phyloP scores from a whole-genome alignment of 805 yeast genomes.

The Metschnikowia proteae region DNA sequence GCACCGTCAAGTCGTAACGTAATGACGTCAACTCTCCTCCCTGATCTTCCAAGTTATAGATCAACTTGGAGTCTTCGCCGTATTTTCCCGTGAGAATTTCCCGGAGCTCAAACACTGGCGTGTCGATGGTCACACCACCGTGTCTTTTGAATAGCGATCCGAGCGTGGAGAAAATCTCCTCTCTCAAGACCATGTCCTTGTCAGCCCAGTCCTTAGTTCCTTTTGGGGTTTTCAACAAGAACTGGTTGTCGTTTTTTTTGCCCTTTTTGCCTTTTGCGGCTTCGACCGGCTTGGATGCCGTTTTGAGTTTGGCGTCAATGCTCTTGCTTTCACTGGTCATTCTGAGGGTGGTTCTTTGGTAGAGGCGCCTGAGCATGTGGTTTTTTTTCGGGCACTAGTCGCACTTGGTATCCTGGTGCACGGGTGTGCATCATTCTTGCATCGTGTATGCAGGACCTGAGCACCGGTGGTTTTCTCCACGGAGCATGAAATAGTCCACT shows the following conservation, averaged over 20 bases:
- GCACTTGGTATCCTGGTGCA: constrained; percentile 8
- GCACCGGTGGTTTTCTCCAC: neutral
- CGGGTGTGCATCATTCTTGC: constrained; percentile 7
- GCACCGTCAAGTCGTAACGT: constrained; percentile 96
- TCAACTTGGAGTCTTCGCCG: constrained; percentile 97
- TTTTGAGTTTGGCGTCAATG: constrained; percentile 7
- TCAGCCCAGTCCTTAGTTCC: constrained; percentile 99
- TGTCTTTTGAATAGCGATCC: constrained; percentile 82
- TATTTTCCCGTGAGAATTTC: constrained; percentile 96
- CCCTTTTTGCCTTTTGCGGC: constrained; percentile 25
- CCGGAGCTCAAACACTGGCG: constrained; percentile 95
- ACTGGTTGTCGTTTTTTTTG: constrained; percentile 50
- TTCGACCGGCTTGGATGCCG: neutral
- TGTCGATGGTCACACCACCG: constrained; percentile 97
- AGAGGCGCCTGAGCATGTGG: constrained; percentile 17
- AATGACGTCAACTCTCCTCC: constrained; percentile 97
- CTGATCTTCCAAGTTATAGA: constrained; percentile 95
- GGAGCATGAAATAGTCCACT: too few species aligned
- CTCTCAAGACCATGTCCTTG: constrained; percentile 93
- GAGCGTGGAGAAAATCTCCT: constrained; percentile 73
- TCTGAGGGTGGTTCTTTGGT: constrained; percentile 12
- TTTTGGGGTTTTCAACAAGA: constrained; percentile 88
- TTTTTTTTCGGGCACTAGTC: constrained; percentile 4
- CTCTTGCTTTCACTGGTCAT: constrained; percentile 24
- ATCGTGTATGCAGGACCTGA: neutral